A percentile compares a stretch with the other conserved stretches of the same genome.
phyloP scores from a whole-genome alignment of 768 basidiomycete genomes.

The Pleurotus giganteus region DNA sequence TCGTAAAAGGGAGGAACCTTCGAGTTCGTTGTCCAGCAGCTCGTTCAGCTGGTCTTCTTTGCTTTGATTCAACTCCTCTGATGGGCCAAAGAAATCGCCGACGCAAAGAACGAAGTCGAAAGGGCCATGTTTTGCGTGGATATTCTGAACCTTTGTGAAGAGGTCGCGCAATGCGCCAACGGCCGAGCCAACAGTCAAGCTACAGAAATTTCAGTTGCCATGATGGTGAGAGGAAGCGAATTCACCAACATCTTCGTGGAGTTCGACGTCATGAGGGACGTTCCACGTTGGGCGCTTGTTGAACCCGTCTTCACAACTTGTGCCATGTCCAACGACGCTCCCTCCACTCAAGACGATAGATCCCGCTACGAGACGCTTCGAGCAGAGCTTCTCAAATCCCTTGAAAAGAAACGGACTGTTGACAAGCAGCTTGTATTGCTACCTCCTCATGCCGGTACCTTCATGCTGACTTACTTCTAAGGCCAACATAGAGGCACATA shows the following conservation, averaged over 20 bases:
- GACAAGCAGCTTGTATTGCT: slow-evolving; percentile 76
- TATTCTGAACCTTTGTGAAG: slow-evolving; percentile 75
- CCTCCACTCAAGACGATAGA: slow-evolving; percentile 62
- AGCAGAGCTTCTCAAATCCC: slow-evolving; percentile 71
- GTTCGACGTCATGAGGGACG: background rate
- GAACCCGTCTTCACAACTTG: background rate
- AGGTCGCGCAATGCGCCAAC: slow-evolving; percentile 71
- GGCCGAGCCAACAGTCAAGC: slow-evolving; percentile 79
- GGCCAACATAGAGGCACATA: slow-evolving; percentile 77
- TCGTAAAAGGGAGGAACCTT: slow-evolving; percentile 42
- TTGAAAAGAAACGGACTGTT: slow-evolving; percentile 69
- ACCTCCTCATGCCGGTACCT: background rate
- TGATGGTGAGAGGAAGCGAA: background rate
- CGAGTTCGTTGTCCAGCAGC: slow-evolving; percentile 64
- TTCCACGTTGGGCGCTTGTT: background rate
- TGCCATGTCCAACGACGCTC: slow-evolving; percentile 6
- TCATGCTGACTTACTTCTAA: slow-evolving; percentile 23
- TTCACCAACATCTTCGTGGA: slow-evolving; percentile 3
- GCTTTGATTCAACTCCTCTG: slow-evolving; percentile 23
- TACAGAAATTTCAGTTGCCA: slow-evolving; percentile 17
- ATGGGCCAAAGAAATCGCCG: slow-evolving; percentile 83
- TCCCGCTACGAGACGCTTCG: slow-evolving; percentile 68
- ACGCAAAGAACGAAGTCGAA: slow-evolving; percentile 81
- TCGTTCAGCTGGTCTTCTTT: slow-evolving; percentile 52
- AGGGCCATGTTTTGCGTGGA: slow-evolving; percentile 90